phyloP scores from a whole-genome alignment of 1,284 basidiomycete genomes.

The Trichosporon faecale region DNA sequence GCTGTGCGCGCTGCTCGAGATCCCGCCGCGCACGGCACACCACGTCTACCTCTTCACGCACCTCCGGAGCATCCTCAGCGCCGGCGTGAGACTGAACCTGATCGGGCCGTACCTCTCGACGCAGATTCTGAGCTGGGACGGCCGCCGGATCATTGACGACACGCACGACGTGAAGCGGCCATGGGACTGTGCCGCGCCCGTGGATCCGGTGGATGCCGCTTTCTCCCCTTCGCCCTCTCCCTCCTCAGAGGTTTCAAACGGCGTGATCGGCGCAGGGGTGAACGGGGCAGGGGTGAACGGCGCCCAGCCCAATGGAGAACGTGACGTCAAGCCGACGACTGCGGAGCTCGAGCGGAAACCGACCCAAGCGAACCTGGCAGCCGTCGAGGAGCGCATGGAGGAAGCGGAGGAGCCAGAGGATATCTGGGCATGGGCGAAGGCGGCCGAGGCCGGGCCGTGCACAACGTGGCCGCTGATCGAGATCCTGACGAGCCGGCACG shows the following conservation, averaged over 20 bases:
- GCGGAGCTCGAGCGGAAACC: background rate
- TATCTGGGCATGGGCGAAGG: conserved; percentile 46
- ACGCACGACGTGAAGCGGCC: conserved; percentile 30
- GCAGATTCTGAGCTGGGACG: conserved; percentile 72
- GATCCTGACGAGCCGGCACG: conserved; percentile 82
- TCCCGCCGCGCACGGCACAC: conserved; percentile 65
- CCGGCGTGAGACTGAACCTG: conserved; percentile 83
- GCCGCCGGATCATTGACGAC: conserved; percentile 63
- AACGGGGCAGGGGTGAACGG: too few relatives aligned
- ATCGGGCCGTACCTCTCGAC: conserved; percentile 92
- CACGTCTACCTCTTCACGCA: conserved; percentile 91
- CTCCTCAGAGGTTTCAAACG: background rate
- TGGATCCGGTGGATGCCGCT: background rate
- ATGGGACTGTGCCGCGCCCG: background rate
- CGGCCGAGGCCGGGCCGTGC: conserved; percentile 58
- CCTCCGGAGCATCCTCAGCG: conserved; percentile 80
- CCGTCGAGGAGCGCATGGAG: background rate
- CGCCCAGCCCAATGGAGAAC: background rate
- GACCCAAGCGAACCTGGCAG: background rate
- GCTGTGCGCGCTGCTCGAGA: conserved; percentile 69
- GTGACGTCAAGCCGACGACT: background rate
- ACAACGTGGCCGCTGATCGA: conserved; percentile 97
- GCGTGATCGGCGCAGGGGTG: too few relatives aligned
- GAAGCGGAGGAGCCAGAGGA: conserved; percentile 13
- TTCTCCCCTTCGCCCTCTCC: background rate